Conservation (phyloP, 305 asterid genomes). For the Solanum aculeatissimum region DNA sequence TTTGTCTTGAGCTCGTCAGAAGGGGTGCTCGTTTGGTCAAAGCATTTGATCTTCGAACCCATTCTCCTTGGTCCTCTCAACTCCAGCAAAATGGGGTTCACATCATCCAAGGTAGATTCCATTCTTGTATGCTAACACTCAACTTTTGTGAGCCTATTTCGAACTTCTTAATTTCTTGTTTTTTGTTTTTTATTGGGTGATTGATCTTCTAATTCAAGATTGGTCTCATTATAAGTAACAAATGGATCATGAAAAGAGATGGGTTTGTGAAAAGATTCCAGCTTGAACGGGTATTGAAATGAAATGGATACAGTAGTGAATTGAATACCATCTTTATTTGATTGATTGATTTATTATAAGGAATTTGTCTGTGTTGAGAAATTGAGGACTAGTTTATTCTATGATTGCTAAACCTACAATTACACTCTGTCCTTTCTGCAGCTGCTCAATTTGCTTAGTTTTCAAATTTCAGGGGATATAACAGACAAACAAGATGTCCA, state of each 20-base stretch:
- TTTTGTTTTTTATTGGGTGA: neutral
- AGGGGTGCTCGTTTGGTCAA: slow-evolving; percentile 73
- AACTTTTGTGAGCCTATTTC: neutral
- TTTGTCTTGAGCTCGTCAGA: slow-evolving; percentile 72
- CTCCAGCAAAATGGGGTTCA: slow-evolving; percentile 53
- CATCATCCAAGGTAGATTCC: slow-evolving; percentile 39
- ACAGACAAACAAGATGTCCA: slow-evolving; percentile 50
- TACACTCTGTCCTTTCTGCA: neutral
- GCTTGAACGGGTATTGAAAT: neutral
- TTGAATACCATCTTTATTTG: neutral
- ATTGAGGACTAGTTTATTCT: neutral
- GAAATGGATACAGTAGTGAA: neutral
- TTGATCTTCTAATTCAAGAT: neutral
- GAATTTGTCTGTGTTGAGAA: neutral
- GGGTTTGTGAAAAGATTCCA: neutral
- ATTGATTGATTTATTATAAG: neutral
- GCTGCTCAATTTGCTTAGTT: neutral
- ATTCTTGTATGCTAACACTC: neutral
- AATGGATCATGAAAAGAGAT: neutral
- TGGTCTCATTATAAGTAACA: neutral
- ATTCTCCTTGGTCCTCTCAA: slow-evolving; percentile 65
- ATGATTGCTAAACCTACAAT: neutral
- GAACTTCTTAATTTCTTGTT: neutral
- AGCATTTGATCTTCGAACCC: slow-evolving; percentile 67
- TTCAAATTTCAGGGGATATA: slow-evolving; percentile 50